Conservation (phyloP, 306 rosid species). For the Trifolium repens region DNA sequence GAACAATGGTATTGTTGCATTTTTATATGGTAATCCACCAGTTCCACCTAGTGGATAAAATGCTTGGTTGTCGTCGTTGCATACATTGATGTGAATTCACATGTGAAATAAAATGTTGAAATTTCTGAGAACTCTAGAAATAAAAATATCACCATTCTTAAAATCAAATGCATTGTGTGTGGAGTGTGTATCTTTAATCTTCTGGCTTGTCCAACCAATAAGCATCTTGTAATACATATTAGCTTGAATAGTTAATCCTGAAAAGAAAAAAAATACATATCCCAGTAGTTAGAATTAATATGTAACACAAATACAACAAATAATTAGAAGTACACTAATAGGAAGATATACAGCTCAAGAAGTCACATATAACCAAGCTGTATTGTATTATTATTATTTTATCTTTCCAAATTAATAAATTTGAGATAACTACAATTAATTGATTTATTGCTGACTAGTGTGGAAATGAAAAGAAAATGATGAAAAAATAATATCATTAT, state of each 20-base stretch:
- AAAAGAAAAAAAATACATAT: constrained; percentile 46
- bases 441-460: neutral
- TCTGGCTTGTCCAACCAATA: constrained; percentile 97
- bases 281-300: constrained; percentile 32
- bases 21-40: neutral
- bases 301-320: constrained; percentile 28
- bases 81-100: neutral
- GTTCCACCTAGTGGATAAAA: constrained; percentile 2
- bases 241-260: constrained; percentile 93
- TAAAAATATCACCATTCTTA: constrained; percentile 61
- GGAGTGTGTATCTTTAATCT: constrained; percentile 76
- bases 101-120: neutral
- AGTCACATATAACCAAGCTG: constrained; percentile 26
- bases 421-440: neutral
- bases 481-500: constrained; percentile 4
- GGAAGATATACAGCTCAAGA: constrained; percentile 24
- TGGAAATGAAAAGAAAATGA: neutral
- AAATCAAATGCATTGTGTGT: constrained; percentile 87
- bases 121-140: constrained; percentile 13
- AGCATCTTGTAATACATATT: constrained; percentile 90
- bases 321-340: constrained; percentile 17
- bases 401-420: neutral
- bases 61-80: neutral
- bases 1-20: neutral
- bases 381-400: constrained; percentile 3